Evolutionary conservation across 1,284 basidiomycete genomes (phyloP).

Genomic region (Somion occarium): DNA sequence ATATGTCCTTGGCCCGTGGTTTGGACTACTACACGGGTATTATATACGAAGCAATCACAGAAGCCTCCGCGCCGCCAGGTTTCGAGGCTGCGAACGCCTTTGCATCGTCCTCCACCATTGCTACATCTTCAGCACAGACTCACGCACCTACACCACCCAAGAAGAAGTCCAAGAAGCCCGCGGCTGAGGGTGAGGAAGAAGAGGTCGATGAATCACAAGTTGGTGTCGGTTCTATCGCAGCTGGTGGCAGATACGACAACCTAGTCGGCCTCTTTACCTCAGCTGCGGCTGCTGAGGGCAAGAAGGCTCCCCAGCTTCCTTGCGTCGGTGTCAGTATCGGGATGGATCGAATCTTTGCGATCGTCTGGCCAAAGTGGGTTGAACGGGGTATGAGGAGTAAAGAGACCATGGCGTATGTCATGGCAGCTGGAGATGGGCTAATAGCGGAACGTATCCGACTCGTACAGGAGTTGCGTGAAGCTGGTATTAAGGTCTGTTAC

Average conservation of each 20-base stretch:
- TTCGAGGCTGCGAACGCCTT: slow-evolving; percentile 52
- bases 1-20: slow-evolving; percentile 93
- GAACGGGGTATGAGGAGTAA: slow-evolving; percentile 79
- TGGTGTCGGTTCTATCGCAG: slow-evolving; percentile 97
- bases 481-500: slow-evolving; percentile 77
- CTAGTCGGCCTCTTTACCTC: slow-evolving; percentile 93
- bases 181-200: slow-evolving; percentile 62
- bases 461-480: slow-evolving; percentile 79
- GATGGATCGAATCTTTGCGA: slow-evolving; percentile 92
- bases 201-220: slow-evolving; percentile 92
- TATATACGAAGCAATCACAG: slow-evolving; percentile 96
- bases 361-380: slow-evolving; percentile 84
- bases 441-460: slow-evolving; percentile 84
- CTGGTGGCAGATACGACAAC: slow-evolving; percentile 94
- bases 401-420: slow-evolving; percentile 92
- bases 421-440: slow-evolving; percentile 89
- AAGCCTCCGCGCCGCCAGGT: slow-evolving; percentile 88
- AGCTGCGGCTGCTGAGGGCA: slow-evolving; percentile 69
- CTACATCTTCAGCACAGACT: slow-evolving; percentile 20
- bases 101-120: slow-evolving; percentile 35
- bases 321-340: slow-evolving; percentile 96
- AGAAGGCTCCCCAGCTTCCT: slow-evolving; percentile 68
- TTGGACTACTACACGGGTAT: slow-evolving; percentile 99
- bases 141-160: slow-evolving; percentile 28
- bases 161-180: slow-evolving; percentile 51